A percentile compares a stretch with the other conserved stretches of the same genome.
These are phyloP conservation scores for Colletotrichum sp. DNA, from an alignment of 2,329 filamentous ascomycete species.

Conservation along the genomic window DNA sequence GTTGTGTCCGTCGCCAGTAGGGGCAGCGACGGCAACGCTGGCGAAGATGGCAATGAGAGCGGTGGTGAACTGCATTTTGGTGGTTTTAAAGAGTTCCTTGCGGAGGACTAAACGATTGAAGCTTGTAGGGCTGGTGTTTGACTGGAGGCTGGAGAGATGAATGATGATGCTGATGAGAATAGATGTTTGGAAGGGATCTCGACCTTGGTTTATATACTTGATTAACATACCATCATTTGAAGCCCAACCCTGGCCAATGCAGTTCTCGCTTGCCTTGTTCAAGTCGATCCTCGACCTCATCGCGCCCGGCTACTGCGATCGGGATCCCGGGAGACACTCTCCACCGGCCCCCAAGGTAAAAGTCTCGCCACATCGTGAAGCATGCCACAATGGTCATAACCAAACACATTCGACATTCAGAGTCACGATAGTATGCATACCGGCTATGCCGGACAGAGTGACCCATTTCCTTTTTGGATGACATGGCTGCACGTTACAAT, in stretches of 20 bases:
- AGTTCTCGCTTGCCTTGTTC: neutral
- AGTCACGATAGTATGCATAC: neutral
- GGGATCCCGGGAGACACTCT: neutral
- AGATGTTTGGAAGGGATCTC: neutral
- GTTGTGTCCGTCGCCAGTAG: neutral
- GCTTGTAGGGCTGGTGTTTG: neutral
- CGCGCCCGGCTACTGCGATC: neutral
- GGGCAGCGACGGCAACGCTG: neutral
- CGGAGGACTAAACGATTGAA: neutral
- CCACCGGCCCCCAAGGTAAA: neutral
- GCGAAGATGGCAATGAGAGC: neutral
- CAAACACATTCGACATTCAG: neutral
- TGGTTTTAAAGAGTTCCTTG: neutral
- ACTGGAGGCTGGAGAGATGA: neutral
- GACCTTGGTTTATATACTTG: neutral
- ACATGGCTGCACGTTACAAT: neutral
- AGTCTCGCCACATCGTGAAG: neutral
- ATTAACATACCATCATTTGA: neutral
- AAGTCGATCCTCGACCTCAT: neutral
- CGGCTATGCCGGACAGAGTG: neutral
- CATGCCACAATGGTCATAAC: neutral
- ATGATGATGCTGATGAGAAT: neutral
- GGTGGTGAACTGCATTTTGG: constrained; percentile 8
- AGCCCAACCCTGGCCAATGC: neutral
- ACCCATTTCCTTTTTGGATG: neutral